phyloP scores from a whole-genome alignment of 2,329 filamentous ascomycete genomes.

The Colletotrichum orchidophilum region DNA sequence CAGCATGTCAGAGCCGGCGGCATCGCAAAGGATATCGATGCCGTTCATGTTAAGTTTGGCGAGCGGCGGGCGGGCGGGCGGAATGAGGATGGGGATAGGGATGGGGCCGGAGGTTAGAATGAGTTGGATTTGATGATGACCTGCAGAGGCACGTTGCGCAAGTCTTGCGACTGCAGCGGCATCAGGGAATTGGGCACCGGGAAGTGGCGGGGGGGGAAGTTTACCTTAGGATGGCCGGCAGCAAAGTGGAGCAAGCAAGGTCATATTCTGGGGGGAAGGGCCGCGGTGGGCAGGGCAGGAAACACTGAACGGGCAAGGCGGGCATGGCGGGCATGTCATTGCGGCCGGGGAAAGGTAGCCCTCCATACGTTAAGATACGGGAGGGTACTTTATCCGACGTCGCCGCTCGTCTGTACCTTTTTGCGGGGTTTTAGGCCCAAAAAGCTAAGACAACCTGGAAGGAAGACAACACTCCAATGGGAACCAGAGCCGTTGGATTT shows the following conservation, averaged over 20 bases:
- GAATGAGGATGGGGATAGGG: neutral
- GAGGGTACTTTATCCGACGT: neutral
- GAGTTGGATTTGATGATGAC: conserved; percentile 12
- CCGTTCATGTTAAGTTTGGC: conserved; percentile 23
- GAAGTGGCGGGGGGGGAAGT: conserved; percentile 24
- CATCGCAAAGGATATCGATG: conserved; percentile 29
- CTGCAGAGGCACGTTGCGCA: conserved; percentile 3
- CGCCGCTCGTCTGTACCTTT: neutral
- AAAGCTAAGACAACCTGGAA: neutral
- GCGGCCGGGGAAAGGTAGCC: neutral
- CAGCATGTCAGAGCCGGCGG: conserved; percentile 31
- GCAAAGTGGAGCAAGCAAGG: neutral
- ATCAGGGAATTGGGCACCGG: conserved; percentile 23
- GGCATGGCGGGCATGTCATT: neutral
- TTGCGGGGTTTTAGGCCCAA: conserved; percentile 2
- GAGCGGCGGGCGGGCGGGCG: neutral
- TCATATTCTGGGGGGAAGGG: neutral
- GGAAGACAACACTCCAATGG: neutral
- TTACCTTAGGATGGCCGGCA: neutral
- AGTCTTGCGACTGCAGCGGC: conserved; percentile 8
- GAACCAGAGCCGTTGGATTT: neutral
- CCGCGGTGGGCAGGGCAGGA: conserved; percentile 1
- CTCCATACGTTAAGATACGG: neutral
- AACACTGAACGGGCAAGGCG: neutral
- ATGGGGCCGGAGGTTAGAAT: neutral